Percentiles rank a stretch among this genome's conserved stretches.
Evolutionary conservation across 202 grass and related monocot species (phyloP).

Genomic region (Bolboschoenoplectus hybrid): DNA sequence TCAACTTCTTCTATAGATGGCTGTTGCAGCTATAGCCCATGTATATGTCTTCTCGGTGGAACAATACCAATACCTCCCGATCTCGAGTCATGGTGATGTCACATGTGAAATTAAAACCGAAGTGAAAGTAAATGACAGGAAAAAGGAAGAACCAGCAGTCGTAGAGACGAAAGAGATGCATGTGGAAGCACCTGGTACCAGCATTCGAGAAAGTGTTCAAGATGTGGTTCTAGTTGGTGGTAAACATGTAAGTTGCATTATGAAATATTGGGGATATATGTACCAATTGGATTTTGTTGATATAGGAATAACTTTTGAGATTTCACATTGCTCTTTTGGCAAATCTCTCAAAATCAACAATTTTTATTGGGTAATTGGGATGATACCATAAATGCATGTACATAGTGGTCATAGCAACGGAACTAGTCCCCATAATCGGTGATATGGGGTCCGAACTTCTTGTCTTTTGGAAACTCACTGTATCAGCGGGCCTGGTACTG

Average conservation of each 20-base stretch:
- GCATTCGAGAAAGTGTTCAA: constrained; percentile 79
- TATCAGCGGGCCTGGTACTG: neutral
- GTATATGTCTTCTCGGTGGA: constrained; percentile 70
- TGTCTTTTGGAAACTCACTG: neutral
- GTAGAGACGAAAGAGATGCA: constrained; percentile 59
- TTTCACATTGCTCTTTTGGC: neutral
- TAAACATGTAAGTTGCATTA: constrained; percentile 56
- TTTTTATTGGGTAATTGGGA: neutral
- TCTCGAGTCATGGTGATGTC: constrained; percentile 40
- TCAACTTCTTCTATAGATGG: constrained; percentile 63
- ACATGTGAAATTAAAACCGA: constrained; percentile 49
- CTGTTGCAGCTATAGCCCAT: constrained; percentile 65
- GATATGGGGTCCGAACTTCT: too few relatives aligned
- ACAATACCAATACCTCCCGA: constrained; percentile 52
- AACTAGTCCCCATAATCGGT: too few relatives aligned
- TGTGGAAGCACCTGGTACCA: constrained; percentile 67
- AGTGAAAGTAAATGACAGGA: constrained; percentile 40
- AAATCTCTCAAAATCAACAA: neutral
- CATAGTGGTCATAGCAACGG: too few relatives aligned
- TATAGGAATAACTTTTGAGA: neutral
- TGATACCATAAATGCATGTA: too few relatives aligned
- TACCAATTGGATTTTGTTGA: neutral
- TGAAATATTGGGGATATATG: neutral
- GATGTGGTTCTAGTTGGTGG: constrained; percentile 80
- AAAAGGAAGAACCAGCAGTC: constrained; percentile 24